Conservation (phyloP, 345 rosid genomes). For the Brassica carinata region DNA sequence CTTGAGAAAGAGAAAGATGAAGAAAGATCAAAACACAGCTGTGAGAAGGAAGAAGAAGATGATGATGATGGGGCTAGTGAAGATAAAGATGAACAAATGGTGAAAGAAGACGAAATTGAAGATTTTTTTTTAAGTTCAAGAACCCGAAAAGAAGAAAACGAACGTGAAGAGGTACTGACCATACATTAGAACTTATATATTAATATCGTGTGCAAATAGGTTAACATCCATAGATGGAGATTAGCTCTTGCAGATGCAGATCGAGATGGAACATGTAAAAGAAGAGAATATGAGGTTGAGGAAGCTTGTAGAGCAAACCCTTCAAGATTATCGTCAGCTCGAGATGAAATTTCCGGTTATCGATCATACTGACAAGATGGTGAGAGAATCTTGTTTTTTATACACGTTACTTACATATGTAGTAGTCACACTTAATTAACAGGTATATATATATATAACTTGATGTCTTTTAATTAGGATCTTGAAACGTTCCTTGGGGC, state of each 20-base stretch:
- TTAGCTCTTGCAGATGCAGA: slow-evolving; percentile 40
- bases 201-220: not conserved
- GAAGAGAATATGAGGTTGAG: slow-evolving; percentile 38
- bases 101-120: slow-evolving; percentile 9
- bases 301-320: slow-evolving; percentile 41
- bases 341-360: slow-evolving; percentile 40
- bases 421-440: not conserved
- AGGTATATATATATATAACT: not conserved
- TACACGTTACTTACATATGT: slow-evolving; percentile 6
- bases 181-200: not conserved
- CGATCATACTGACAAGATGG: slow-evolving; percentile 29
- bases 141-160: slow-evolving; percentile 30
- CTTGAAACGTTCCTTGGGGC: slow-evolving; percentile 29
- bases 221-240: slow-evolving; percentile 20
- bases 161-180: slow-evolving; percentile 40
- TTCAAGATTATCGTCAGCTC: slow-evolving; percentile 40
- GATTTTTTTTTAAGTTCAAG: slow-evolving; percentile 22
- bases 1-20: slow-evolving; percentile 22
- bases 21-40: slow-evolving; percentile 22
- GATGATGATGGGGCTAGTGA: not conserved
- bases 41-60: slow-evolving; percentile 24
- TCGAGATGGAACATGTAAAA: slow-evolving; percentile 40
- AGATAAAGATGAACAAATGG: slow-evolving; percentile 15
- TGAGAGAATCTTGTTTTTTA: slow-evolving; percentile 8
- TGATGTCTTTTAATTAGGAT: slow-evolving; percentile 23